Conservation (phyloP, 208 protist species). For the Perkinsela sp. region DNA sequence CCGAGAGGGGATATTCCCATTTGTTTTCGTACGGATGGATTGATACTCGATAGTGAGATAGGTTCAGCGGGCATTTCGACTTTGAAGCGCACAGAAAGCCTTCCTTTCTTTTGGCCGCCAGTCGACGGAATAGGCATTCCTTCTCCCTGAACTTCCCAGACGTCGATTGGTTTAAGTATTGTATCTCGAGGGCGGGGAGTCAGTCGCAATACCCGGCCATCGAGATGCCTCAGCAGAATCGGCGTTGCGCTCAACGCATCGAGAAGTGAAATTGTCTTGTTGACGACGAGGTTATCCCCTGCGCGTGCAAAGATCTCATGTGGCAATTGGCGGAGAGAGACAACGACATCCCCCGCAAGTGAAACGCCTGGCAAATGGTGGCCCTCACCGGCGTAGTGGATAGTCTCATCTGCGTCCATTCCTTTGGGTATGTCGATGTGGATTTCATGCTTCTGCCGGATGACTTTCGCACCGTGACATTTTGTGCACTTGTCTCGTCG, state of each 20-base stretch:
- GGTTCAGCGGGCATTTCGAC: conserved; percentile 35
- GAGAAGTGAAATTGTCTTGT: conserved; percentile 39
- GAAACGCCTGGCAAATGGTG: conserved; percentile 53
- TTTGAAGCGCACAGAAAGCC: conserved; percentile 41
- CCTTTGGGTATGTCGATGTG: conserved; percentile 80
- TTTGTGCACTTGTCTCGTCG: conserved; percentile 58
- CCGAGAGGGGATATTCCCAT: no score
- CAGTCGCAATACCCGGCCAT: conserved; percentile 34
- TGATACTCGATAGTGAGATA: neutral
- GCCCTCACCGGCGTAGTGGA: conserved; percentile 74
- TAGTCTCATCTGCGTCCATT: conserved; percentile 61
- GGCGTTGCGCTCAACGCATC: conserved; percentile 74
- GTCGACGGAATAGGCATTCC: conserved; percentile 58
- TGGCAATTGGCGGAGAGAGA: conserved; percentile 65
- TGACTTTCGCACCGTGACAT: conserved; percentile 67
- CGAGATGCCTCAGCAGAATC: conserved; percentile 57
- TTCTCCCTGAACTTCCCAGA: conserved; percentile 36
- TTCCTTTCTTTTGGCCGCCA: conserved; percentile 27
- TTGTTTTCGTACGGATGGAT: no score
- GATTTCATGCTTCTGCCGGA: conserved; percentile 65
- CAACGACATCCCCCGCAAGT: conserved; percentile 76
- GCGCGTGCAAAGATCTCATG: conserved; percentile 68
- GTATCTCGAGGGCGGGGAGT: conserved; percentile 12
- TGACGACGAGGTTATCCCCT: conserved; percentile 68
- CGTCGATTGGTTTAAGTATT: conserved; percentile 30